Evolutionary conservation across 768 basidiomycete genomes (phyloP).

Genomic region (Psilocybe azurescens): DNA sequence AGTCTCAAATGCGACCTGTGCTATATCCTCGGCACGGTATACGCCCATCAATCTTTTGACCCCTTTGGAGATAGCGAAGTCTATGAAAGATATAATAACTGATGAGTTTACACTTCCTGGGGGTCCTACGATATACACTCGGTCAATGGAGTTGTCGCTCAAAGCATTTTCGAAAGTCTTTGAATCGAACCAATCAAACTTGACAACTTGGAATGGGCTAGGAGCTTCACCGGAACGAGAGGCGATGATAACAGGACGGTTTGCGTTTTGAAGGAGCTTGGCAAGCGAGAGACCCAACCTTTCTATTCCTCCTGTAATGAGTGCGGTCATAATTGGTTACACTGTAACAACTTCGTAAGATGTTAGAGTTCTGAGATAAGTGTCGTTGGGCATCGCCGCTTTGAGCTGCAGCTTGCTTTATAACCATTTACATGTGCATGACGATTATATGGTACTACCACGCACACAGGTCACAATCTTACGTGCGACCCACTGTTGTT

Average conservation of each 20-base stretch:
- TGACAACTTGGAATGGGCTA: not conserved
- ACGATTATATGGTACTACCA: no score
- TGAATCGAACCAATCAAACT: not conserved
- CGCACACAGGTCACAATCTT: no score
- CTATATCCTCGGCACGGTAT: conserved; percentile 2
- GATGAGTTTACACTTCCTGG: not conserved
- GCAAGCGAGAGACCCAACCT: not conserved
- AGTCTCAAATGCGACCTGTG: not conserved
- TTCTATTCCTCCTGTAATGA: conserved; percentile 2
- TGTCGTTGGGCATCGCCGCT: no score
- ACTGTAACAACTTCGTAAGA: not conserved
- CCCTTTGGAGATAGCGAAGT: not conserved
- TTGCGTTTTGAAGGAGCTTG: not conserved
- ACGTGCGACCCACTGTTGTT: no score
- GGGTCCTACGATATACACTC: conserved; percentile 5
- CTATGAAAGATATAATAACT: not conserved
- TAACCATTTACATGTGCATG: no score
- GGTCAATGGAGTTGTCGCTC: conserved; percentile 1
- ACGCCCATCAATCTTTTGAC: not conserved
- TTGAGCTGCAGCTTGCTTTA: no score
- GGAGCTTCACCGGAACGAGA: not conserved
- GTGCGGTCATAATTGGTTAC: not conserved
- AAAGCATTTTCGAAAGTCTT: not conserved
- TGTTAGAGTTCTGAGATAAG: no score
- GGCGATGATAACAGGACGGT: not conserved